phyloP scores from a whole-genome alignment of 164 flowering plant species.

The Vitis cinerea region DNA sequence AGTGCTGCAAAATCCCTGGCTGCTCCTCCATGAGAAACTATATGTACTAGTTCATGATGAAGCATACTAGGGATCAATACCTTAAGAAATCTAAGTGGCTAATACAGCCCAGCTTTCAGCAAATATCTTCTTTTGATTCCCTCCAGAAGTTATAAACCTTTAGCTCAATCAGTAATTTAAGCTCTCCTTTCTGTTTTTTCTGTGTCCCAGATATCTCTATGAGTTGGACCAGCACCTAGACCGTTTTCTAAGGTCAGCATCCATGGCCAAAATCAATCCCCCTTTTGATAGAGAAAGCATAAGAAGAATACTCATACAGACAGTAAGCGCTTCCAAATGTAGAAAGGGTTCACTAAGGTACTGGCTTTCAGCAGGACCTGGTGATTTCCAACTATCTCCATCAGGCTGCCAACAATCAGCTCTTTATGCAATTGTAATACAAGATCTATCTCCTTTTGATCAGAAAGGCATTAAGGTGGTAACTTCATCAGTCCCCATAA shows the following conservation, averaged over 20 bases:
- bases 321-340: constrained; percentile 77
- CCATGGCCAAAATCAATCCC: constrained; percentile 61
- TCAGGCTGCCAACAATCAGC: constrained; percentile 49
- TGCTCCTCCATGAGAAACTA: too few relatives aligned
- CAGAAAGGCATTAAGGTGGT: constrained; percentile 66
- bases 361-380: constrained; percentile 91
- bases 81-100: too few relatives aligned
- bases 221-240: constrained; percentile 90
- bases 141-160: too few relatives aligned
- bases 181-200: constrained; percentile 4
- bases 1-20: too few relatives aligned
- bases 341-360: constrained; percentile 75
- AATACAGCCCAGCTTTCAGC: neutral
- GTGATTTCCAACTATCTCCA: constrained; percentile 81
- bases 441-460: constrained; percentile 42
- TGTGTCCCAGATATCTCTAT: constrained; percentile 54
- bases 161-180: constrained; percentile 1
- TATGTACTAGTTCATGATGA: too few relatives aligned
- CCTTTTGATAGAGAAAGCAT: constrained; percentile 66
- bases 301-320: constrained; percentile 68
- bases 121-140: neutral
- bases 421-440: constrained; percentile 79
- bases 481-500: constrained; percentile 76
- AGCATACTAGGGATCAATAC: too few relatives aligned
- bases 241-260: constrained; percentile 75